Conservation (phyloP, 208 protist genomes). For the Leishmania martiniquensis region DNA sequence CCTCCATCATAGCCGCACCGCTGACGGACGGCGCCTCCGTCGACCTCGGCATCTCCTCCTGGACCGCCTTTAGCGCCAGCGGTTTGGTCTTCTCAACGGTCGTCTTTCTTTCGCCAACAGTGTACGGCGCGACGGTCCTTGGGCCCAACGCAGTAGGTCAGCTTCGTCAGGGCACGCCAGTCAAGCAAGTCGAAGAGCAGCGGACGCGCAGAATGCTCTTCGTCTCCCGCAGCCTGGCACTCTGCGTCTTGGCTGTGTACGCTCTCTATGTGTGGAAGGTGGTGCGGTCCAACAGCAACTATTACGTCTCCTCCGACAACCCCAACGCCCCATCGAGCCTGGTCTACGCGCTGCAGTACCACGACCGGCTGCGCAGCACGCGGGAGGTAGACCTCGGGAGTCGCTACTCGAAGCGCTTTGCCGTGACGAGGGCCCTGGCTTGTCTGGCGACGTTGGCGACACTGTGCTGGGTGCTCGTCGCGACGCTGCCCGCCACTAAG, state of each 20-base stretch:
- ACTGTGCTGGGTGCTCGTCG: slow-evolving; percentile 38
- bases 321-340: slow-evolving; percentile 42
- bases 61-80: slow-evolving; percentile 41
- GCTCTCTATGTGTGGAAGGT: slow-evolving; percentile 38
- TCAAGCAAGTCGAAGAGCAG: slow-evolving; percentile 15
- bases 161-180: slow-evolving; percentile 7
- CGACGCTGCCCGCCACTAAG: slow-evolving; percentile 35
- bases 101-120: slow-evolving; percentile 57
- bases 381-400: slow-evolving; percentile 20
- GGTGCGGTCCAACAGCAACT: slow-evolving; percentile 42
- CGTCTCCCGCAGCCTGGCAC: slow-evolving; percentile 41
- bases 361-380: slow-evolving; percentile 25
- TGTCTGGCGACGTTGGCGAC: slow-evolving; percentile 15
- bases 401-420: slow-evolving; percentile 43
- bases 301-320: slow-evolving; percentile 41
- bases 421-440: slow-evolving; percentile 23
- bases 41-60: slow-evolving; percentile 38
- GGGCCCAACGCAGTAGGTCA: slow-evolving; percentile 16
- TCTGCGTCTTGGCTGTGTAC: slow-evolving; percentile 38
- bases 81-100: slow-evolving; percentile 41
- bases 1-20: slow-evolving; percentile 42
- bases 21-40: slow-evolving; percentile 25
- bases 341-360: slow-evolving; percentile 46
- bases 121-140: slow-evolving; percentile 41
- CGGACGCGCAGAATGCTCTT: slow-evolving; percentile 29